These are phyloP conservation scores for Garcia nutans DNA, from an alignment of 345 rosid species.

Conservation along the genomic window DNA sequence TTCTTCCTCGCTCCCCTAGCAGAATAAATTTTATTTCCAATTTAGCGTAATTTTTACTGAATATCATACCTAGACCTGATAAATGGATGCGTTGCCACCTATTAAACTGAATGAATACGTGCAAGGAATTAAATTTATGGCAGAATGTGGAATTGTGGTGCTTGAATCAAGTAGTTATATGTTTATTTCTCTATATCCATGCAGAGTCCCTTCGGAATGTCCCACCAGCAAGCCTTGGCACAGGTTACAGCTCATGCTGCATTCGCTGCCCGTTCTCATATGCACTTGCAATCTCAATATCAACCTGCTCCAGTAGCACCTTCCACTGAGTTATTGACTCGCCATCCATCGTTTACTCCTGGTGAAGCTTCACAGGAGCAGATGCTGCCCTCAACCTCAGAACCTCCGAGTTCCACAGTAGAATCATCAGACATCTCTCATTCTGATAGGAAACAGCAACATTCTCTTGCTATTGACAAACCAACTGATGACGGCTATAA, in stretches of 20 bases:
- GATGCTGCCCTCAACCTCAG: conserved; percentile 40
- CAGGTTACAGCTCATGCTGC: conserved; percentile 81
- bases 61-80: background rate
- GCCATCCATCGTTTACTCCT: conserved; percentile 33
- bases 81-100: conserved; percentile 3
- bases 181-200: conserved; percentile 27
- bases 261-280: conserved; percentile 42
- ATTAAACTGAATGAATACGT: background rate
- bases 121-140: background rate
- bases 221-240: conserved; percentile 80
- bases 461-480: conserved; percentile 57
- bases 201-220: conserved; percentile 82
- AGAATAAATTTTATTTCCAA: background rate
- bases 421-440: conserved; percentile 50
- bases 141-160: background rate
- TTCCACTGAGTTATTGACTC: conserved; percentile 28
- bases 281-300: conserved; percentile 39
- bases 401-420: conserved; percentile 34
- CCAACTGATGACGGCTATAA: conserved; percentile 91
- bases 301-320: conserved; percentile 28
- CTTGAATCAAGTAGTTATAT: conserved; percentile 4
- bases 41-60: background rate
- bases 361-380: conserved; percentile 44
- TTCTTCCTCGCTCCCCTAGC: background rate
- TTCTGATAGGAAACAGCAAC: conserved; percentile 54